A percentile compares a stretch with the other conserved stretches of the same genome.
Conservation (phyloP, 495 filamentous ascomycete genomes). For the Aspergillus cavernicola region DNA sequence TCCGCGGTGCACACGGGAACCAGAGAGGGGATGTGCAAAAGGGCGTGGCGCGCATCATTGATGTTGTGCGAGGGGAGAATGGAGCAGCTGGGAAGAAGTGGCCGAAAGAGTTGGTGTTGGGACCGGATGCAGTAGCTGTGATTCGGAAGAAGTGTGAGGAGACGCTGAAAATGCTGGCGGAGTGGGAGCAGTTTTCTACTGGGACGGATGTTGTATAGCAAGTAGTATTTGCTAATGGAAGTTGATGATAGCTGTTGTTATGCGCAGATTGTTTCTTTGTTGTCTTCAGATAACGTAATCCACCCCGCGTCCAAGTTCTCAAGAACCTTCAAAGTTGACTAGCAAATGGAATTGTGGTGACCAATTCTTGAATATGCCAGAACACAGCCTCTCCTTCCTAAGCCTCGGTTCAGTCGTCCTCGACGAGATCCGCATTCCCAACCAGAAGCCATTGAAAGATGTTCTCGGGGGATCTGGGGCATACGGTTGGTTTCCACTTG, state of each 20-base stretch:
- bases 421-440: constrained; percentile 30
- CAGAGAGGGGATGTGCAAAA: constrained; percentile 8
- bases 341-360: too few species aligned
- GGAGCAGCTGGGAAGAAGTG: not conserved
- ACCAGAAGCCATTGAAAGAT: constrained; percentile 21
- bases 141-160: constrained; percentile 5
- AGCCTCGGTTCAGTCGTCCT: constrained; percentile 35
- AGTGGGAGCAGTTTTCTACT: constrained; percentile 3
- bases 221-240: too few species aligned
- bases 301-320: too few species aligned
- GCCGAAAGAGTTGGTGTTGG: constrained; percentile 3
- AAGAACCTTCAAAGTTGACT: too few species aligned
- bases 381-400: constrained; percentile 19
- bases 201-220: too few species aligned
- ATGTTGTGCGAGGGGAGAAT: constrained; percentile 4
- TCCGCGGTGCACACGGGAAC: not conserved
- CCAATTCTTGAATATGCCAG: not conserved
- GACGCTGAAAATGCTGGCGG: constrained; percentile 1
- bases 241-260: too few species aligned
- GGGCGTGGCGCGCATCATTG: not conserved
- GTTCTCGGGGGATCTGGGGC: constrained; percentile 34
- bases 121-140: constrained; percentile 3
- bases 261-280: too few species aligned
- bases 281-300: too few species aligned
- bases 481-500: constrained; percentile 32